Percentiles rank a stretch among this genome's conserved stretches.
Conservation (phyloP, 176 grass and related monocot genomes). For the Hordeum marinum region DNA sequence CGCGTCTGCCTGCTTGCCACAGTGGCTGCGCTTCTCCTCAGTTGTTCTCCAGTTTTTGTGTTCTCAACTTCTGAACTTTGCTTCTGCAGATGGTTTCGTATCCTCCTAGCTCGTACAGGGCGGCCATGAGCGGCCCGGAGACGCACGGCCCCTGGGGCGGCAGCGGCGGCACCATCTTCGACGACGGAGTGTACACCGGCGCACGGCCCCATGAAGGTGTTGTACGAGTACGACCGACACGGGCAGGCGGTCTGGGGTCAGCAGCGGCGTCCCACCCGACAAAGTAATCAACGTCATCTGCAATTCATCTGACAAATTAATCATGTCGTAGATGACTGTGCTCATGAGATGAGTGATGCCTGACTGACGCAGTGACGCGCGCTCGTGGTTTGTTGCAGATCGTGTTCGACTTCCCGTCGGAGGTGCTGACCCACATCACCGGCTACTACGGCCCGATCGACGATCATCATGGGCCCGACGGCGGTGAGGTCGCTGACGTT, state of each 20-base stretch:
- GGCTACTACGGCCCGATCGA: constrained; percentile 61
- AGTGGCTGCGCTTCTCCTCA: background rate
- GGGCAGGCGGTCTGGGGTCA: constrained; percentile 90
- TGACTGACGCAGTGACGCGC: no score
- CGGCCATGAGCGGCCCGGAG: constrained; percentile 25
- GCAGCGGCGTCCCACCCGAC: constrained; percentile 63
- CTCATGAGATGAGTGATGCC: no score
- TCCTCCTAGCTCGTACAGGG: constrained; percentile 46
- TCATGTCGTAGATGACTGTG: no score
- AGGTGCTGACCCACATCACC: constrained; percentile 84
- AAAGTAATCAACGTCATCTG: constrained; percentile 42
- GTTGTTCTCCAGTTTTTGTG: background rate
- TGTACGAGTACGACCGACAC: constrained; percentile 91
- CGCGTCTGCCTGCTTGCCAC: background rate
- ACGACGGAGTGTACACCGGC: constrained; percentile 80
- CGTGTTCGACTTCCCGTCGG: constrained; percentile 73
- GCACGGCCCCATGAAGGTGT: constrained; percentile 65
- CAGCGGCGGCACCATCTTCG: constrained; percentile 91
- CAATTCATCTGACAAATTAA: no score
- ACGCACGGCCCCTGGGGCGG: constrained; percentile 93
- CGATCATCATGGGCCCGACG: constrained; percentile 82
- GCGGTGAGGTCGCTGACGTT: constrained; percentile 77
- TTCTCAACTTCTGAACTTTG: background rate
- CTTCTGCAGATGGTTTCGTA: constrained; percentile 52
- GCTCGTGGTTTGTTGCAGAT: constrained; percentile 39